Evolutionary conservation across 306 rosid genomes (phyloP).

Genomic region (Vicia sativa): DNA sequence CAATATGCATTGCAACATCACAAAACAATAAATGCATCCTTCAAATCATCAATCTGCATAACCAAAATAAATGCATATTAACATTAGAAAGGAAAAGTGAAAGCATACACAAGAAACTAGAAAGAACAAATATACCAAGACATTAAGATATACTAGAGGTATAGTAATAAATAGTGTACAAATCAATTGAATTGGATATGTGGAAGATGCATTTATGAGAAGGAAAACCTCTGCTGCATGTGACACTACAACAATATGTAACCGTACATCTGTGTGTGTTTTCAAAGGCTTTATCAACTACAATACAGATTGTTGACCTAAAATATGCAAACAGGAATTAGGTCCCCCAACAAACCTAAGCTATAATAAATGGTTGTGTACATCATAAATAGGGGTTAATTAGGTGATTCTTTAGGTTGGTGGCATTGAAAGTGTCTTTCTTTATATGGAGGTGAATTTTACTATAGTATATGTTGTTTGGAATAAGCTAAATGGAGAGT

Average conservation of each 20-base stretch:
- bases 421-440: not conserved
- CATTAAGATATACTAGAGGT: not conserved
- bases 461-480: too few relatives aligned
- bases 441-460: too few relatives aligned
- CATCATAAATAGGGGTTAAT: slow-evolving; percentile 2
- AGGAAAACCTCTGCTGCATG: slow-evolving; percentile 9
- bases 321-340: slow-evolving; percentile 9
- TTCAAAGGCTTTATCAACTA: slow-evolving; percentile 30
- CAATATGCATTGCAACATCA: not conserved
- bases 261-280: slow-evolving; percentile 26
- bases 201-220: slow-evolving; percentile 23
- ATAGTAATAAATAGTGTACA: slow-evolving; percentile 28
- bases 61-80: slow-evolving; percentile 9
- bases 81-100: slow-evolving; percentile 19
- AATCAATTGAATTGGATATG: slow-evolving; percentile 7
- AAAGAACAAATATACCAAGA: slow-evolving; percentile 26
- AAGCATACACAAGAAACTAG: slow-evolving; percentile 12
- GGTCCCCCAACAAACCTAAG: slow-evolving; percentile 9
- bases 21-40: not conserved
- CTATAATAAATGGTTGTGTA: not conserved
- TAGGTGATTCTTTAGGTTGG: not conserved
- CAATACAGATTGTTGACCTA: slow-evolving; percentile 16
- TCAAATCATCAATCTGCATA: not conserved
- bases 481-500: too few relatives aligned
- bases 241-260: slow-evolving; percentile 11